Evolutionary conservation across 768 basidiomycete genomes (phyloP).

Genomic region (Hortiboletus campestris): DNA sequence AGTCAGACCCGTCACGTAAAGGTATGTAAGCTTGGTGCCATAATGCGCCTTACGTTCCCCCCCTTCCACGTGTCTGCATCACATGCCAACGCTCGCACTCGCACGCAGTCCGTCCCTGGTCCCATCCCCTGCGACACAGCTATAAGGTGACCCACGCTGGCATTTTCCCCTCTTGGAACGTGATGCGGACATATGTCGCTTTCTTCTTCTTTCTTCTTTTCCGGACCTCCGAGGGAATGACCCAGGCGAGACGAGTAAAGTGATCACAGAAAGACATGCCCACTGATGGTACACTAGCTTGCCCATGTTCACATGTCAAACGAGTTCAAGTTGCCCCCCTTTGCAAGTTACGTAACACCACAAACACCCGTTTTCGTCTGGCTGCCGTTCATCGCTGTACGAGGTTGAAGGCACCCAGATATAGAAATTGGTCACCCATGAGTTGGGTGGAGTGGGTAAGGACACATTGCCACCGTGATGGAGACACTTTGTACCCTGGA

Average conservation of each 20-base stretch:
- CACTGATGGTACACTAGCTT: neutral
- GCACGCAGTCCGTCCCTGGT: conserved; percentile 10
- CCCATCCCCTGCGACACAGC: conserved; percentile 3
- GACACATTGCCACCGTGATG: conserved; percentile 4
- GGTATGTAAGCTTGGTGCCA: conserved; percentile 2
- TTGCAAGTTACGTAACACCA: neutral
- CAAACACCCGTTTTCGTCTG: neutral
- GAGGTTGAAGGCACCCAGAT: conserved; percentile 3
- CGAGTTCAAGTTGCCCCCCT: neutral
- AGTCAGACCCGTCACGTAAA: conserved; percentile 2
- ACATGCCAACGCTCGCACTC: conserved; percentile 2
- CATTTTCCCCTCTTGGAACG: neutral
- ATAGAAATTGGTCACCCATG: conserved; percentile 3
- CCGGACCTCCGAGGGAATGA: conserved; percentile 23
- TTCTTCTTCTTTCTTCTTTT: conserved; percentile 4
- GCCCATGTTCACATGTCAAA: conserved; percentile 1
- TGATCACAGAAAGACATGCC: neutral
- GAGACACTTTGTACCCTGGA: conserved; percentile 7
- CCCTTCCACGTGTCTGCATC: conserved; percentile 10
- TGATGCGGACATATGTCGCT: conserved; percentile 7
- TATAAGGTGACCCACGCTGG: conserved; percentile 1
- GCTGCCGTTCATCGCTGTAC: neutral
- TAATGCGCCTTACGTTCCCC: conserved; percentile 8
- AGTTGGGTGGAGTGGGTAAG: conserved; percentile 2
- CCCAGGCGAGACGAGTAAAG: neutral